phyloP scores from a whole-genome alignment of 345 rosid genomes.

The Gossypium sturtianum region DNA sequence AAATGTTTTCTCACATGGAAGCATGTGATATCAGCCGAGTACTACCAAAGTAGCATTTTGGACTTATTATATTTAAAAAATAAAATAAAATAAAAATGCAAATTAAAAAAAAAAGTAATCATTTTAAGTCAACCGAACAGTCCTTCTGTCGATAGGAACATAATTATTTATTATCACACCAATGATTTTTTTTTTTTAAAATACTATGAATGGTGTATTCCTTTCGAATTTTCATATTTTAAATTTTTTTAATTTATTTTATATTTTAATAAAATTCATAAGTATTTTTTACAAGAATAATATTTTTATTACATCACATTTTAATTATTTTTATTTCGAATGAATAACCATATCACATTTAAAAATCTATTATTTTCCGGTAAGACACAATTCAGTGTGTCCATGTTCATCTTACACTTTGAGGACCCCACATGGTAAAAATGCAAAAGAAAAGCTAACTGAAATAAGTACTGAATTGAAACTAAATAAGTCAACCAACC shows the following conservation, averaged over 20 bases:
- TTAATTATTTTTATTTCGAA: too few species aligned
- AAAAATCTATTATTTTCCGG: too few species aligned
- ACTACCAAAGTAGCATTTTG: conserved; percentile 49
- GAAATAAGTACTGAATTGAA: too few species aligned
- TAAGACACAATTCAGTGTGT: too few species aligned
- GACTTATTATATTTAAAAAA: conserved; percentile 31
- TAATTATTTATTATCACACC: background rate
- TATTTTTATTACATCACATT: too few species aligned
- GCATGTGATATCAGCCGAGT: conserved; percentile 49
- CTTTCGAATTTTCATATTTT: background rate
- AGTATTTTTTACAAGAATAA: too few species aligned
- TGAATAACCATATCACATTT: background rate
- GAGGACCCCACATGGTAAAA: too few species aligned
- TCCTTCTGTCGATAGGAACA: background rate
- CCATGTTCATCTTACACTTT: too few species aligned
- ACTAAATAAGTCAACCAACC: too few species aligned
- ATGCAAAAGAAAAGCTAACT: too few species aligned
- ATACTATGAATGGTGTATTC: too few species aligned
- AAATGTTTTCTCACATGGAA: conserved; percentile 45
- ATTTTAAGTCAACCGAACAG: background rate
- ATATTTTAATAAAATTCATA: background rate
- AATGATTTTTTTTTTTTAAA: background rate
- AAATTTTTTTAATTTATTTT: background rate
- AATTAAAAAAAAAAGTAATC: background rate
- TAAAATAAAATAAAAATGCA: background rate